phyloP scores from a whole-genome alignment of 768 basidiomycete genomes.

The Boletus huronensis region DNA sequence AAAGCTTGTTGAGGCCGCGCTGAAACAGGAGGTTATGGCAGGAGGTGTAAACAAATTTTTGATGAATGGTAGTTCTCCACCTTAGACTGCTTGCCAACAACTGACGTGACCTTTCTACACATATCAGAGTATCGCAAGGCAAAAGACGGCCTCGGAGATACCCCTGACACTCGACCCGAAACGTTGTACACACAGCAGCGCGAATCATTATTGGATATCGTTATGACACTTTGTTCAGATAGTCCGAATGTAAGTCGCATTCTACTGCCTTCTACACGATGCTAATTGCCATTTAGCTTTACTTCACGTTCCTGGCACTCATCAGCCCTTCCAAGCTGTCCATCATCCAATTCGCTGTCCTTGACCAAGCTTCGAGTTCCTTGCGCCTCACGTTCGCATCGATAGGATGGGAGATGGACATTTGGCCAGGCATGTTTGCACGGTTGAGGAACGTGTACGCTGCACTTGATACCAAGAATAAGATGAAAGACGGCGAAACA shows the following conservation, averaged over 20 bases:
- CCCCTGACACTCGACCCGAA: conserved; percentile 11
- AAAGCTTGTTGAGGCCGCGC: background rate
- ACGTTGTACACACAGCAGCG: conserved; percentile 3
- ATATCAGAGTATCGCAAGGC: conserved; percentile 21
- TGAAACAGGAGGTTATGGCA: conserved; percentile 20
- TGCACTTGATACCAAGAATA: conserved; percentile 16
- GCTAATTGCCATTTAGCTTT: conserved; percentile 16
- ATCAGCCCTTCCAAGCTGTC: conserved; percentile 25
- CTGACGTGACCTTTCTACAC: background rate
- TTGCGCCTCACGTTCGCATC: conserved; percentile 22
- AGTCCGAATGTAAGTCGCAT: conserved; percentile 14
- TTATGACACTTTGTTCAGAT: conserved; percentile 14
- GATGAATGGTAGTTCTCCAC: conserved; percentile 9
- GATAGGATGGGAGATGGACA: conserved; percentile 1
- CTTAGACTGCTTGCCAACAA: background rate
- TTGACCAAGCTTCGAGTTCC: conserved; percentile 24
- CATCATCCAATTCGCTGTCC: conserved; percentile 30
- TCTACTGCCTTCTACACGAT: background rate
- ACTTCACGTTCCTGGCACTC: conserved; percentile 28
- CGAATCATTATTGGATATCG: conserved; percentile 2
- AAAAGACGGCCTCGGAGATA: conserved; percentile 17
- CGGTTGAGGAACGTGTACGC: conserved; percentile 25
- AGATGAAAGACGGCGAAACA: conserved; percentile 26
- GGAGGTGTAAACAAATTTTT: background rate
- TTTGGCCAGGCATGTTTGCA: conserved; percentile 17